phyloP scores from a whole-genome alignment of 768 basidiomycete genomes.

The Boletus pseudopeckii region DNA sequence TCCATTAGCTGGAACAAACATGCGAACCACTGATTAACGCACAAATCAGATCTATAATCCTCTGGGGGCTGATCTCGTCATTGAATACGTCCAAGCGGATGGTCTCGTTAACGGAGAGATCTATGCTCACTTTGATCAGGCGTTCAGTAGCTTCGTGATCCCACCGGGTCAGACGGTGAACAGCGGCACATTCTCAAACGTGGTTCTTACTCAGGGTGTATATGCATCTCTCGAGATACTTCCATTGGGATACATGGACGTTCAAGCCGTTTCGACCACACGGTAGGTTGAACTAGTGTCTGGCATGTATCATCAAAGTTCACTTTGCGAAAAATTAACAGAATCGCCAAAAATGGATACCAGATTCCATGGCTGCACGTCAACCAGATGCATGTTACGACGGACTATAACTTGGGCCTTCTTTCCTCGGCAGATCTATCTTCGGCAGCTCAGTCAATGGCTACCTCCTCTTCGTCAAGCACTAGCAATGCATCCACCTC shows the following conservation, averaged over 20 bases:
- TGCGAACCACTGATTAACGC: background rate
- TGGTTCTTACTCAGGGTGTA: slow-evolving; percentile 57
- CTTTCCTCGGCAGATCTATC: slow-evolving; percentile 20
- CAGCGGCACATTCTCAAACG: slow-evolving; percentile 56
- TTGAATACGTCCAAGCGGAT: slow-evolving; percentile 58
- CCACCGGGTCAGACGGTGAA: slow-evolving; percentile 58
- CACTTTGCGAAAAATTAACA: slow-evolving; percentile 7
- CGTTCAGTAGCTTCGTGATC: slow-evolving; percentile 53
- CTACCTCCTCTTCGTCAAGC: background rate
- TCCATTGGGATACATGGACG: slow-evolving; percentile 50
- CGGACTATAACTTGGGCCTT: slow-evolving; percentile 36
- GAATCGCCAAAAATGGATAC: slow-evolving; percentile 54
- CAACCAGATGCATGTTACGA: slow-evolving; percentile 49
- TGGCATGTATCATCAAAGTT: background rate
- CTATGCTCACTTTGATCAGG: slow-evolving; percentile 57
- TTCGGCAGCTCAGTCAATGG: slow-evolving; percentile 13
- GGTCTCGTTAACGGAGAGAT: slow-evolving; percentile 46
- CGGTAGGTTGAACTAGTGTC: slow-evolving; percentile 22
- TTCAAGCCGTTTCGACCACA: slow-evolving; percentile 46
- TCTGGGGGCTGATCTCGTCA: slow-evolving; percentile 51
- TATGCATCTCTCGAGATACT: slow-evolving; percentile 56
- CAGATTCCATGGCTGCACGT: slow-evolving; percentile 64
- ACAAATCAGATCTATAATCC: slow-evolving; percentile 50
- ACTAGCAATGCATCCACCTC: background rate
- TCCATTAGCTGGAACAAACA: background rate